A percentile compares a stretch with the other conserved stretches of the same genome.
phyloP scores from a whole-genome alignment of 495 filamentous ascomycete genomes.

The Penicillium canariense region DNA sequence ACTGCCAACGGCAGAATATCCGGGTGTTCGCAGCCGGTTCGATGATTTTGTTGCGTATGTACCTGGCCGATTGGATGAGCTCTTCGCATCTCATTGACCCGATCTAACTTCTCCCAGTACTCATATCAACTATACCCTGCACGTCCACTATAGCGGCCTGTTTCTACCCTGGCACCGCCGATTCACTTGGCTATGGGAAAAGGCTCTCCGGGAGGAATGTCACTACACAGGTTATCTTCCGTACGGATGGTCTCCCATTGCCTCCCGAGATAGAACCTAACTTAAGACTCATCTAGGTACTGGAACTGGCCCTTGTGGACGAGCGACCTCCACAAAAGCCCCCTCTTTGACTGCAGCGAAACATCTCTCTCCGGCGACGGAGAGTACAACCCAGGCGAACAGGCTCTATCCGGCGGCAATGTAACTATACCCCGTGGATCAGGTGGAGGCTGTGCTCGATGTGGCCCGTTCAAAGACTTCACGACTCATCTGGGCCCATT shows the following conservation, averaged over 20 bases:
- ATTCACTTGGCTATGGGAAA: conserved; percentile 59
- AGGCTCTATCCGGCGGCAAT: conserved; percentile 14
- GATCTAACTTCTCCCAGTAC: conserved; percentile 31
- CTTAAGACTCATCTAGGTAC: conserved; percentile 32
- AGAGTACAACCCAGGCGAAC: conserved; percentile 33
- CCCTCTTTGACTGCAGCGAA: conserved; percentile 47
- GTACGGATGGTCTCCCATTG: conserved; percentile 8
- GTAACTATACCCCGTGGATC: conserved; percentile 42
- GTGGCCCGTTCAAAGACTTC: conserved; percentile 57
- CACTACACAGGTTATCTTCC: conserved; percentile 57
- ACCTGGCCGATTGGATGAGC: neutral
- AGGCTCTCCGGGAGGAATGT: conserved; percentile 66
- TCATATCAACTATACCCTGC: conserved; percentile 49
- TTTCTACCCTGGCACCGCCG: conserved; percentile 70
- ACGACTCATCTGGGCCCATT: conserved; percentile 52
- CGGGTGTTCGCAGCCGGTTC: conserved; percentile 50
- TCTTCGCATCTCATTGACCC: neutral
- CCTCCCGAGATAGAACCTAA: too few species aligned
- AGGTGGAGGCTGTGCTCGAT: conserved; percentile 62
- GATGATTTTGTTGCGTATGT: conserved; percentile 54
- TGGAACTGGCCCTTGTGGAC: conserved; percentile 50
- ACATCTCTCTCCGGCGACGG: conserved; percentile 50
- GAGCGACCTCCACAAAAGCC: conserved; percentile 32
- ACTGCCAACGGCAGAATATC: conserved; percentile 40
- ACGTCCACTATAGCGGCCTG: conserved; percentile 33